These are phyloP conservation scores for Neurospora hispaniola DNA, from an alignment of 495 filamentous ascomycete genomes.

Conservation along the genomic window DNA sequence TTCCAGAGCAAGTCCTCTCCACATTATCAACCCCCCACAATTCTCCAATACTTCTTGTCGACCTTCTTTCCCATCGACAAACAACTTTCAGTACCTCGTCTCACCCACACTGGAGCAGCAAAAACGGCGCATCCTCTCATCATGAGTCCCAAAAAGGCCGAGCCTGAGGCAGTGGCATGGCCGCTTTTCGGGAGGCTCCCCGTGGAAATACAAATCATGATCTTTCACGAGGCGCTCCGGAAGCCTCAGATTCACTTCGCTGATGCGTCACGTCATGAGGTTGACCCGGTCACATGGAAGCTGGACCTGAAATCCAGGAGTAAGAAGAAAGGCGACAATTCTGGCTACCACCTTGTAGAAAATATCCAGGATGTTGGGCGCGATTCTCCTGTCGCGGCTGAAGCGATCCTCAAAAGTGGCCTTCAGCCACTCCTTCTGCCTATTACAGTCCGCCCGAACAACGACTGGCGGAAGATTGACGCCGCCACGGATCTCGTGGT, in stretches of 20 bases:
- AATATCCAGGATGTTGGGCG: background rate
- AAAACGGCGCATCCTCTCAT: background rate
- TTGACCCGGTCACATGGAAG: background rate
- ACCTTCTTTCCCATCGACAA: background rate
- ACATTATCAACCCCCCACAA: background rate
- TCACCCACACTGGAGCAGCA: background rate
- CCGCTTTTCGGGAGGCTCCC: conserved; percentile 2
- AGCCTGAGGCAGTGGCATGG: background rate
- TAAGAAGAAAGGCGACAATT: background rate
- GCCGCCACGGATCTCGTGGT: conserved; percentile 1
- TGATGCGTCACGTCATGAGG: background rate
- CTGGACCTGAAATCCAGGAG: background rate
- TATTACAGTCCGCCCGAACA: background rate
- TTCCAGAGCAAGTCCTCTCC: background rate
- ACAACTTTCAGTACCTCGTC: background rate
- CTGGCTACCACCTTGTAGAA: background rate
- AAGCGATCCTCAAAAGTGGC: background rate
- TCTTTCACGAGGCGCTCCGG: conserved; percentile 10
- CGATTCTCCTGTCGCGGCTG: background rate
- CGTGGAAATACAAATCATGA: conserved; percentile 5
- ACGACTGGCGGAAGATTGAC: background rate
- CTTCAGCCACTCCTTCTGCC: background rate
- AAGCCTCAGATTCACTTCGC: conserved; percentile 12
- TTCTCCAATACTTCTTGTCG: background rate
- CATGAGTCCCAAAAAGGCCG: background rate